Evolutionary conservation across 83 land plant genomes (phyloP).

Genomic region (Picea mariana): DNA sequence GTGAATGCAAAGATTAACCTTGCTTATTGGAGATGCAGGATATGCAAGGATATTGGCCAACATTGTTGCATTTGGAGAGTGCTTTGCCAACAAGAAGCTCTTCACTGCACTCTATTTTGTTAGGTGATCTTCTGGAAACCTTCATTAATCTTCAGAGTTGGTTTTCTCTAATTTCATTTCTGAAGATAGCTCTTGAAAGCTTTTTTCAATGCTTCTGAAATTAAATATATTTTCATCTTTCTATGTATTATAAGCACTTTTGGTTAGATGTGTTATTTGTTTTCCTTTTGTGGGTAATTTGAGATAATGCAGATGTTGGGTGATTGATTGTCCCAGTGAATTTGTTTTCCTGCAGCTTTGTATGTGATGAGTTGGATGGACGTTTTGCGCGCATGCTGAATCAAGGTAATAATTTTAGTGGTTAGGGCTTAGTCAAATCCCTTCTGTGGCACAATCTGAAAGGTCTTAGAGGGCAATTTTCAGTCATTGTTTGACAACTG

Average conservation of each 20-base stretch:
- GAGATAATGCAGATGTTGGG: background rate
- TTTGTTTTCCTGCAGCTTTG: slow-evolving; percentile 63
- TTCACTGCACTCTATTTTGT: slow-evolving; percentile 83
- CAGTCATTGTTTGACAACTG: no score
- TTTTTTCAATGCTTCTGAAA: background rate
- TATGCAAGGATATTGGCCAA: slow-evolving; percentile 86
- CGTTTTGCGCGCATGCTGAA: slow-evolving; percentile 96
- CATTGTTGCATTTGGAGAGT: slow-evolving; percentile 69
- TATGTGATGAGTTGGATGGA: slow-evolving; percentile 94
- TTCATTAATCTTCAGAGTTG: background rate
- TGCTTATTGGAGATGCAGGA: slow-evolving; percentile 40
- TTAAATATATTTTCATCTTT: background rate
- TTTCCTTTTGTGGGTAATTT: background rate
- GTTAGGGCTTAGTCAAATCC: background rate
- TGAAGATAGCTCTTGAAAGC: background rate
- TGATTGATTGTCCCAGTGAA: no score
- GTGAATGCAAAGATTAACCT: no score
- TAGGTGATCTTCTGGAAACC: slow-evolving; percentile 46
- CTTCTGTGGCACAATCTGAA: background rate
- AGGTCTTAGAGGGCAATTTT: no score
- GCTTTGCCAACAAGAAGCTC: slow-evolving; percentile 72
- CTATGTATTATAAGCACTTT: background rate
- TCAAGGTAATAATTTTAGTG: slow-evolving; percentile 58
- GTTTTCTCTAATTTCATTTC: background rate
- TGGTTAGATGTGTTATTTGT: background rate